phyloP scores from a whole-genome alignment of 805 yeast species.

The Candida nemodendra region DNA sequence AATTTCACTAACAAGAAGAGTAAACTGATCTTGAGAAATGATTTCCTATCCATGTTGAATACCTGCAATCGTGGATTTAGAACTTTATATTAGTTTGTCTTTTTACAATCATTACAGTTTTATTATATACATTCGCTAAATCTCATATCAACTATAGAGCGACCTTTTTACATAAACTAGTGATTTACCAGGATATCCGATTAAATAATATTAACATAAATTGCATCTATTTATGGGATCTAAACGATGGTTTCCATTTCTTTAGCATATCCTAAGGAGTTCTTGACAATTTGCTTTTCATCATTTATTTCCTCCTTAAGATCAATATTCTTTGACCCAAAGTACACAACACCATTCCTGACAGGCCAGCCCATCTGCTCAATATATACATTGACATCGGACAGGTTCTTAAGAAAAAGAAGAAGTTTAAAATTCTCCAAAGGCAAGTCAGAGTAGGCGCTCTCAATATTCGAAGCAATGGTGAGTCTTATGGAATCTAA shows the following conservation, averaged over 20 bases:
- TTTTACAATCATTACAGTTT: too few relatives aligned
- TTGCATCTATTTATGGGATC: background rate
- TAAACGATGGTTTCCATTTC: constrained; percentile 90
- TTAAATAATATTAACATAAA: background rate
- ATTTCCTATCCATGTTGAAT: background rate
- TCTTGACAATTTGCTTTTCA: constrained; percentile 54
- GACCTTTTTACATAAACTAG: too few relatives aligned
- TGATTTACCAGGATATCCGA: too few relatives aligned
- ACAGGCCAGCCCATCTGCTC: constrained; percentile 57
- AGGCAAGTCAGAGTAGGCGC: constrained; percentile 74
- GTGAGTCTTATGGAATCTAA: constrained; percentile 79
- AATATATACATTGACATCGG: constrained; percentile 57
- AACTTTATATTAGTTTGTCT: too few relatives aligned
- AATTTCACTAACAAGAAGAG: constrained; percentile 35
- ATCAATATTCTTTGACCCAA: constrained; percentile 31
- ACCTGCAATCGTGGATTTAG: too few relatives aligned
- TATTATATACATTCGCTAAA: too few relatives aligned
- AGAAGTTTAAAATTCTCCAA: constrained; percentile 78
- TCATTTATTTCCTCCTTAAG: constrained; percentile 35
- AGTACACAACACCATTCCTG: constrained; percentile 49
- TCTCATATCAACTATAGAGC: too few relatives aligned
- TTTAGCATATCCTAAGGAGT: constrained; percentile 81
- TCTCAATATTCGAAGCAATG: constrained; percentile 80
- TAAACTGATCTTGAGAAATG: constrained; percentile 11
- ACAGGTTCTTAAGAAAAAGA: constrained; percentile 57